Percentiles rank a stretch among this genome's conserved stretches.
These are phyloP conservation scores for Clausena lansium DNA, from an alignment of 345 rosid species.

Conservation along the genomic window DNA sequence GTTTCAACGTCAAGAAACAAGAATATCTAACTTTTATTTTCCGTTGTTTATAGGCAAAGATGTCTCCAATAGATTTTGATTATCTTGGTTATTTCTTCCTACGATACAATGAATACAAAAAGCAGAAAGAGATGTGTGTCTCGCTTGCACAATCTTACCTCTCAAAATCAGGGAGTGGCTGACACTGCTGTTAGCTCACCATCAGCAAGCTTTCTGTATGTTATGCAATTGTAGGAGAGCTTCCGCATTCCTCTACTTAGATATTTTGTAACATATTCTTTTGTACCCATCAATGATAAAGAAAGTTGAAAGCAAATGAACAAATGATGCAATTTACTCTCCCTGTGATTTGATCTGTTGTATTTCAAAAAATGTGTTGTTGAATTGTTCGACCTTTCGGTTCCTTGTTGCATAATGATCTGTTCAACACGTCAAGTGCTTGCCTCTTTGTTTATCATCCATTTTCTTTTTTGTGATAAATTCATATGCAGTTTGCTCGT, in stretches of 20 bases:
- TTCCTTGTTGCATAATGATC: background rate
- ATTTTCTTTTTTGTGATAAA: background rate
- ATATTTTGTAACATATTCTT: slow-evolving; percentile 17
- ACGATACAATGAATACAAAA: slow-evolving; percentile 81
- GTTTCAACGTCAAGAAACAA: background rate
- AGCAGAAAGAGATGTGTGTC: slow-evolving; percentile 54
- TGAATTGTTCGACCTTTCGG: background rate
- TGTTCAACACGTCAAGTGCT: background rate
- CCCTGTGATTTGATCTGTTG: background rate
- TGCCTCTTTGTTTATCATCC: background rate
- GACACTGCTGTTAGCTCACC: background rate
- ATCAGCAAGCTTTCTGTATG: background rate
- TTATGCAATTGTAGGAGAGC: background rate
- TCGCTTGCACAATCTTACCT: slow-evolving; percentile 58
- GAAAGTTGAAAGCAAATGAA: background rate
- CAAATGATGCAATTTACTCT: background rate
- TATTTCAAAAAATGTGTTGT: background rate
- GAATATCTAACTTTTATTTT: background rate
- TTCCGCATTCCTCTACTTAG: background rate
- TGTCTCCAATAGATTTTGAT: slow-evolving; percentile 90
- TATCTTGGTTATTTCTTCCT: slow-evolving; percentile 82
- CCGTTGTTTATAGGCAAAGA: slow-evolving; percentile 59
- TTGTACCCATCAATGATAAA: slow-evolving; percentile 10
- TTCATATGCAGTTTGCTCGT: background rate
- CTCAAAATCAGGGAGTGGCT: slow-evolving; percentile 23